Percentiles rank a stretch among this genome's conserved stretches.
Evolutionary conservation across 1,284 basidiomycete species (phyloP).

Genomic region (Cerrena zonata): DNA sequence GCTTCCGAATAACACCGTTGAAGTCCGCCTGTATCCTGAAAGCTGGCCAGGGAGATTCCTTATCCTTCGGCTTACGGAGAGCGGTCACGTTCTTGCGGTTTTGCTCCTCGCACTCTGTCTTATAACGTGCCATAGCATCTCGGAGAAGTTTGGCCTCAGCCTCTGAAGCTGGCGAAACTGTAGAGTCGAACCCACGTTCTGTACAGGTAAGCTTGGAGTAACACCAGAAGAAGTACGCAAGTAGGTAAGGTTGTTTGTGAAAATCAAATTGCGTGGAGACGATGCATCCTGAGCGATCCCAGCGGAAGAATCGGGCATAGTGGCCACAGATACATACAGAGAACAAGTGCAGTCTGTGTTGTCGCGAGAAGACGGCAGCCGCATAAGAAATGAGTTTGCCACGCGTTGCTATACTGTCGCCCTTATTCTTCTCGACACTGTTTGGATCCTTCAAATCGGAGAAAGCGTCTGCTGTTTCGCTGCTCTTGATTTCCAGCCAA

Average conservation of each 20-base stretch:
- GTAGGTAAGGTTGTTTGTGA: neutral
- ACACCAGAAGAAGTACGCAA: constrained; percentile 2
- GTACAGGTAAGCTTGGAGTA: neutral
- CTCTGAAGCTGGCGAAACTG: neutral
- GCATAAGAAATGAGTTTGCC: neutral
- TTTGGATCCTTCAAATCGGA: neutral
- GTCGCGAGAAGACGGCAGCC: constrained; percentile 5
- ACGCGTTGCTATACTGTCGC: neutral
- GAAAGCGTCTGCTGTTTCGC: neutral
- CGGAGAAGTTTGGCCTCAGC: neutral
- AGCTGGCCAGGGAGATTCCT: neutral
- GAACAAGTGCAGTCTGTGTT: constrained; percentile 13
- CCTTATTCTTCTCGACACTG: neutral
- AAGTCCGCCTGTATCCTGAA: neutral
- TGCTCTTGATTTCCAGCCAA: neutral
- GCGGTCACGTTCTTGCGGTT: neutral
- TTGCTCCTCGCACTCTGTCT: neutral
- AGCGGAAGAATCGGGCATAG: constrained; percentile 7
- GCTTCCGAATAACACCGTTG: neutral
- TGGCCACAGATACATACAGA: constrained; percentile 6
- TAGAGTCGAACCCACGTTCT: constrained; percentile 1
- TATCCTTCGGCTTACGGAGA: neutral
- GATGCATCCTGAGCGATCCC: constrained; percentile 11
- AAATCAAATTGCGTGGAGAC: constrained; percentile 4
- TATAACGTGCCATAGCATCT: neutral